phyloP scores from a whole-genome alignment of 1,139 yeast species.

The Yamadazyma triangularis region DNA sequence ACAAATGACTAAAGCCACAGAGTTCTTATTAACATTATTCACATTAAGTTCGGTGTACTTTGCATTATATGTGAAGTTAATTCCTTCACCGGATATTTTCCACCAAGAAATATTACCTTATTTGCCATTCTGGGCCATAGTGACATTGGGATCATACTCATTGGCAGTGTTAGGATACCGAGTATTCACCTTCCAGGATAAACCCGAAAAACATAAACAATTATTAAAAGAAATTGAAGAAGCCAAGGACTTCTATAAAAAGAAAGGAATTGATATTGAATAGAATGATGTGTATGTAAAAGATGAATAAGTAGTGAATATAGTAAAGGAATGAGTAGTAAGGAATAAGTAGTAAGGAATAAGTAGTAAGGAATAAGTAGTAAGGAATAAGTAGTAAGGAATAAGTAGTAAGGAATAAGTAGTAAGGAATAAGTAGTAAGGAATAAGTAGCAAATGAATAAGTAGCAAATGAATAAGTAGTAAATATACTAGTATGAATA shows the following conservation, averaged over 20 bases:
- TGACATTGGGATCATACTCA: conserved; percentile 70
- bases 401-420: too few relatives aligned
- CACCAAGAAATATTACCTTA: conserved; percentile 56
- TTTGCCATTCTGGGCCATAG: conserved; percentile 70
- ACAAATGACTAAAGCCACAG: conserved; percentile 67
- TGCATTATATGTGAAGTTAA: conserved; percentile 47
- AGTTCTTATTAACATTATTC: conserved; percentile 47
- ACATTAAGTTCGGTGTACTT: conserved; percentile 50
- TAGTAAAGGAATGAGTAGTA: too few relatives aligned
- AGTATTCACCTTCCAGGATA: conserved; percentile 67
- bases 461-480: too few relatives aligned
- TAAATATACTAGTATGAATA: too few relatives aligned
- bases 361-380: too few relatives aligned
- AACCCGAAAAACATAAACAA: conserved; percentile 64
- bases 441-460: too few relatives aligned
- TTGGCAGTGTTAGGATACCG: conserved; percentile 70
- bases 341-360: too few relatives aligned
- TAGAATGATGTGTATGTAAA: too few relatives aligned
- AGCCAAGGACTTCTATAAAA: conserved; percentile 57
- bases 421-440: too few relatives aligned
- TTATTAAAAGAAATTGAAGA: conserved; percentile 60
- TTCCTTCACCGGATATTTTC: conserved; percentile 52
- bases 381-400: too few relatives aligned
- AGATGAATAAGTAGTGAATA: too few relatives aligned
- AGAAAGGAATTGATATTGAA: conserved; percentile 45